Conservation (phyloP, 2,329 filamentous ascomycete genomes). For the Fusarium sp. region DNA sequence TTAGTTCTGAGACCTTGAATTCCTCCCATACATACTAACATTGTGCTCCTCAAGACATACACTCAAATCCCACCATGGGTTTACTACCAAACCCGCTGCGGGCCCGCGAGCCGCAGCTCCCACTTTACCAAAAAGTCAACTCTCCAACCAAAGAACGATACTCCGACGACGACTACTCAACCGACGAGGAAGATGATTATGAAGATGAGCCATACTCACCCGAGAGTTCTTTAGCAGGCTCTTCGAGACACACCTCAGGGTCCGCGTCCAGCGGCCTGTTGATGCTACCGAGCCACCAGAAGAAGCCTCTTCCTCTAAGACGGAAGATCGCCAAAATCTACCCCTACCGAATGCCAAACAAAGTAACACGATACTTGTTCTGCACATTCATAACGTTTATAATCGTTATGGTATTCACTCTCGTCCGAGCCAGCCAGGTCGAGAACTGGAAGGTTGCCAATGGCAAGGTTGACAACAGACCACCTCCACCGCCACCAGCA, state of each 20-base stretch:
- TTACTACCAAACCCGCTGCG: conserved; percentile 63
- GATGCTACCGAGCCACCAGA: conserved; percentile 59
- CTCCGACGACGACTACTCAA: conserved; percentile 64
- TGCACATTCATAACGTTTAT: conserved; percentile 77
- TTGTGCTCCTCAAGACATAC: conserved; percentile 14
- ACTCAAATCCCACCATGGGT: conserved; percentile 59
- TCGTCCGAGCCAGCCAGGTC: conserved; percentile 79
- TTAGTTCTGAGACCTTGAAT: conserved; percentile 20
- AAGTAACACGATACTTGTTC: conserved; percentile 82
- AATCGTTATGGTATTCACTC: conserved; percentile 80
- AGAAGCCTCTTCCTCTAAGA: conserved; percentile 36
- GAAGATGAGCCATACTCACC: conserved; percentile 59
- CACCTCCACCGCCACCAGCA: conserved; percentile 72
- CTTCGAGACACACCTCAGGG: conserved; percentile 68
- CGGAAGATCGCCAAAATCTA: conserved; percentile 49
- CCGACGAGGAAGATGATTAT: conserved; percentile 62
- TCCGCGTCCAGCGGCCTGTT: conserved; percentile 59
- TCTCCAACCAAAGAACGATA: conserved; percentile 63
- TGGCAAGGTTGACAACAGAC: conserved; percentile 58
- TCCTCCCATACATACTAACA: conserved; percentile 25
- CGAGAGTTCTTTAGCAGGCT: conserved; percentile 60
- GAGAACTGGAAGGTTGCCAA: conserved; percentile 75
- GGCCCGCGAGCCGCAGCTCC: conserved; percentile 62
- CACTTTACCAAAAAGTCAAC: conserved; percentile 63
- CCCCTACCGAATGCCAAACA: conserved; percentile 76